These are phyloP conservation scores for Starmerella vaccinii DNA, from an alignment of 805 yeast genomes.

Conservation along the genomic window DNA sequence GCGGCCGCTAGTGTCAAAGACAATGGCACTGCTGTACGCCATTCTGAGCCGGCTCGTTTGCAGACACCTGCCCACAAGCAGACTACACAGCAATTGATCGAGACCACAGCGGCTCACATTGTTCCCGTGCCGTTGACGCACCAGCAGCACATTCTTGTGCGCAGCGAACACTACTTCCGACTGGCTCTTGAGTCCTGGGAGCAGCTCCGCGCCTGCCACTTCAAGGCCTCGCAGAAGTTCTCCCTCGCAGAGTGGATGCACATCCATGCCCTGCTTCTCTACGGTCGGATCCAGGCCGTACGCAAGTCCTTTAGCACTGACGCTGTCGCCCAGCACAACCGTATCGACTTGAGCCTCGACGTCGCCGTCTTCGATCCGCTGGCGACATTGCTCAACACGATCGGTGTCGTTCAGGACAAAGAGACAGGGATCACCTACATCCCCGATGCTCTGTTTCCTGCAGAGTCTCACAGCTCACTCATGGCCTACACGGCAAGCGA, in stretches of 20 bases:
- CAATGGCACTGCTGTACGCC: neutral
- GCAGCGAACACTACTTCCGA: conserved; percentile 20
- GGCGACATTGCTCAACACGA: conserved; percentile 11
- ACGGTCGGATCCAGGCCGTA: conserved; percentile 15
- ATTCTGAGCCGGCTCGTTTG: neutral
- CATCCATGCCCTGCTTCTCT: conserved; percentile 19
- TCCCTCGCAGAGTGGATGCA: conserved; percentile 22
- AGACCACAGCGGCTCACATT: neutral
- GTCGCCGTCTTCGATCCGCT: conserved; percentile 14
- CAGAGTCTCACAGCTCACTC: neutral
- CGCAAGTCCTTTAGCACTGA: neutral
- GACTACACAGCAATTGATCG: neutral
- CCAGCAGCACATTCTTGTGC: conserved; percentile 5
- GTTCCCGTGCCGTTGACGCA: neutral
- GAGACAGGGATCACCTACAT: conserved; percentile 14
- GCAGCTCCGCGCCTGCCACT: conserved; percentile 18
- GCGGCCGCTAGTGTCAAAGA: neutral
- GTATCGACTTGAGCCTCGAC: conserved; percentile 10
- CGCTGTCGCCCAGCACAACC: conserved; percentile 6
- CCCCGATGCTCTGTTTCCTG: conserved; percentile 17
- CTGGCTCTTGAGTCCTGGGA: conserved; percentile 16
- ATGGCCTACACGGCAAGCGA: conserved; percentile 7
- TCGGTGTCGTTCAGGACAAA: conserved; percentile 15
- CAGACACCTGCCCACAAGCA: neutral
- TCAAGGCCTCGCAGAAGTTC: conserved; percentile 15